These are phyloP conservation scores for Ilyonectria mors-panacis DNA, from an alignment of 2,329 filamentous ascomycete genomes.

Conservation along the genomic window DNA sequence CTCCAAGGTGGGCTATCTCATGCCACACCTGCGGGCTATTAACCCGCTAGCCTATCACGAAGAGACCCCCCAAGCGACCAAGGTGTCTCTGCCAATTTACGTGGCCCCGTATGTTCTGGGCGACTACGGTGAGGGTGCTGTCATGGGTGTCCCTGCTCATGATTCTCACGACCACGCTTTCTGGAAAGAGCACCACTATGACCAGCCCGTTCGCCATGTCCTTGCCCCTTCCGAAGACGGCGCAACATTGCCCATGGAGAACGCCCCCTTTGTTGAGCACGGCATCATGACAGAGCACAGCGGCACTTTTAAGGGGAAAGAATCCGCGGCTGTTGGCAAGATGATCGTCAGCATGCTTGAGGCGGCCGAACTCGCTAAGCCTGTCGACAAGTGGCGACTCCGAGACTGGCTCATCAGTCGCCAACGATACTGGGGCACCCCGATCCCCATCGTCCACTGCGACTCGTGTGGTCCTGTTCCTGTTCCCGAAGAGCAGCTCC, in stretches of 20 bases:
- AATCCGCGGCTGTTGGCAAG: slow-evolving; percentile 73
- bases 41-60: slow-evolving; percentile 76
- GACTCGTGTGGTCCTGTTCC: slow-evolving; percentile 82
- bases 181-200: slow-evolving; percentile 79
- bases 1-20: slow-evolving; percentile 77
- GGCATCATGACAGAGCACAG: slow-evolving; percentile 79
- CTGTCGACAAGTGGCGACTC: slow-evolving; percentile 82
- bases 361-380: slow-evolving; percentile 70
- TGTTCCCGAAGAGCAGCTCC: slow-evolving; percentile 82
- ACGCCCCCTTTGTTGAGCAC: slow-evolving; percentile 73
- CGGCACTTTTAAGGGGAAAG: slow-evolving; percentile 74
- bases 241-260: slow-evolving; percentile 58
- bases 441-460: slow-evolving; percentile 92
- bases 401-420: slow-evolving; percentile 93
- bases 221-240: slow-evolving; percentile 68
- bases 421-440: slow-evolving; percentile 93
- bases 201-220: slow-evolving; percentile 74
- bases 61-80: slow-evolving; percentile 63
- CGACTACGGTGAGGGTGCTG: slow-evolving; percentile 88
- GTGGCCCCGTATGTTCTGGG: slow-evolving; percentile 88
- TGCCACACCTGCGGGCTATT: slow-evolving; percentile 73
- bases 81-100: slow-evolving; percentile 78
- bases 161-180: slow-evolving; percentile 85
- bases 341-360: slow-evolving; percentile 72
- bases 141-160: slow-evolving; percentile 94